Conservation (phyloP, 2,329 filamentous ascomycete species). For the Paramyrothecium roridum region DNA sequence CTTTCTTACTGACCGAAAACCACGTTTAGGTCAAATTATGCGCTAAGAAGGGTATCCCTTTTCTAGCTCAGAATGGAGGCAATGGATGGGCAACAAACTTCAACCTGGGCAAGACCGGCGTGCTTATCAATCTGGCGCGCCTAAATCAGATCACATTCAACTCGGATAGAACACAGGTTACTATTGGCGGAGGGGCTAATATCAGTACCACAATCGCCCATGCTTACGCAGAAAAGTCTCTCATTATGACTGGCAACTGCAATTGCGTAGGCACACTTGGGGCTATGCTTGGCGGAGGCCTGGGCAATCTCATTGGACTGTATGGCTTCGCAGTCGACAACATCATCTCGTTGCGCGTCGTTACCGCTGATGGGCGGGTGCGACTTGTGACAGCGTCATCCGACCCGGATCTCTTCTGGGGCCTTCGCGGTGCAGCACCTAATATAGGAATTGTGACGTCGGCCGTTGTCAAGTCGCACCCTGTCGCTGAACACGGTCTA, state of each 20-base stretch:
- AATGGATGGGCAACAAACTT: conserved; percentile 12
- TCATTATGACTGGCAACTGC: conserved; percentile 4
- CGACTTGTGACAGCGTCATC: conserved; percentile 16
- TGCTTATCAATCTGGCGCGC: conserved; percentile 17
- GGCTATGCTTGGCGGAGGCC: conserved; percentile 13
- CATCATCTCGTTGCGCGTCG: conserved; percentile 18
- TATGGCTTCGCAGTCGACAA: conserved; percentile 24
- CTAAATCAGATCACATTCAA: conserved; percentile 14
- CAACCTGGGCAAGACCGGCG: conserved; percentile 9
- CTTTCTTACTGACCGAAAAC: not conserved
- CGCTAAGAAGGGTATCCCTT: not conserved
- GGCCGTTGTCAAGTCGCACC: conserved; percentile 37
- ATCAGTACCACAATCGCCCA: conserved; percentile 4
- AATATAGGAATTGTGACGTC: conserved; percentile 47
- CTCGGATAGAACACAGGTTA: conserved; percentile 9
- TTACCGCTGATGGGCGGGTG: conserved; percentile 16
- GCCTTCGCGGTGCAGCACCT: conserved; percentile 44
- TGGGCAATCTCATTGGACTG: conserved; percentile 5
- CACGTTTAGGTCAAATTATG: not conserved
- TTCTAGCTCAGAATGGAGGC: conserved; percentile 10
- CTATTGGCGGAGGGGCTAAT: conserved; percentile 11
- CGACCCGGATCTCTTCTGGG: conserved; percentile 42
- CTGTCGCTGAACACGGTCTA: conserved; percentile 21
- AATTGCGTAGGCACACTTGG: conserved; percentile 11
- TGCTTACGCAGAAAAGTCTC: not conserved